These are phyloP conservation scores for Ceratocystis albifundus DNA, from an alignment of 2,329 filamentous ascomycete genomes.

Conservation along the genomic window DNA sequence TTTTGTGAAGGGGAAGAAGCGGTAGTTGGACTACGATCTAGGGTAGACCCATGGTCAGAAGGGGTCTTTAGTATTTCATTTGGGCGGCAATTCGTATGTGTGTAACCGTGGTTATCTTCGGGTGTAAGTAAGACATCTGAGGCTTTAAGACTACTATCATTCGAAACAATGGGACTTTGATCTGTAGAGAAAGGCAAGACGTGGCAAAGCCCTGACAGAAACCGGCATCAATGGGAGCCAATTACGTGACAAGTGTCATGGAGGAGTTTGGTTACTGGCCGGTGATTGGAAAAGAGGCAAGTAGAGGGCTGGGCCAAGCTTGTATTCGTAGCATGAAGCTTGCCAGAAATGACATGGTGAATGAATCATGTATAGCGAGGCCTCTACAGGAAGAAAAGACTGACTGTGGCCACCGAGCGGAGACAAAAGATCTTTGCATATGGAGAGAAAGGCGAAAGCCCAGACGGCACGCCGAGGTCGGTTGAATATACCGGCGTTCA, in stretches of 20 bases:
- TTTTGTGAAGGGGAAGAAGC: background rate
- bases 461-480: background rate
- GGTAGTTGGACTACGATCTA: background rate
- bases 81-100: background rate
- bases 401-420: background rate
- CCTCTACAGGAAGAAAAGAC: background rate
- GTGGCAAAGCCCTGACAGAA: too few relatives aligned
- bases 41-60: too few relatives aligned
- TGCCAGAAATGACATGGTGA: too few relatives aligned
- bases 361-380: too few relatives aligned
- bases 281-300: too few relatives aligned
- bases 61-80: background rate
- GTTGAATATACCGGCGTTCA: background rate
- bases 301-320: too few relatives aligned
- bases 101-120: background rate
- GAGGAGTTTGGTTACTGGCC: too few relatives aligned
- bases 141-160: background rate
- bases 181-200: too few relatives aligned
- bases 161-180: too few relatives aligned
- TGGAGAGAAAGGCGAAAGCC: background rate
- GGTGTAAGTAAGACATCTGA: slow-evolving; percentile 2
- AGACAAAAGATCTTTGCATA: background rate
- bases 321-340: too few relatives aligned
- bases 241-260: too few relatives aligned
- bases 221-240: too few relatives aligned